Evolutionary conservation across 176 grass and related monocot genomes (phyloP).

Genomic region (Aegilops sharonensis): DNA sequence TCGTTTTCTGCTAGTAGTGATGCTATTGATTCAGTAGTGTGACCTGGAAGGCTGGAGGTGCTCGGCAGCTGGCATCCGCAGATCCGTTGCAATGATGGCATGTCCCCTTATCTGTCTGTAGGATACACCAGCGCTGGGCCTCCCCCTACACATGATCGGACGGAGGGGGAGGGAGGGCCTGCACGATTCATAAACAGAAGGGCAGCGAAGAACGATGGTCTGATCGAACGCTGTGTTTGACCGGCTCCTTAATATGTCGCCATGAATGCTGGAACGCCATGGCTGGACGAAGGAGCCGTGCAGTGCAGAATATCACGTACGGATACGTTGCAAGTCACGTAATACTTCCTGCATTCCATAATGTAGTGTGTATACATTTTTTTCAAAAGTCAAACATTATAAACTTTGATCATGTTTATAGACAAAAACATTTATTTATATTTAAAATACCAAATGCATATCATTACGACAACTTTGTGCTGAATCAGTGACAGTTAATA

Average conservation of each 20-base stretch:
- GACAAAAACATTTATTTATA: too few species aligned
- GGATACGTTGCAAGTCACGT: too few species aligned
- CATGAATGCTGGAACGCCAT: not conserved
- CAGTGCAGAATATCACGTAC: too few species aligned
- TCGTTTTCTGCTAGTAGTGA: not conserved
- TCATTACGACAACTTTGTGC: too few species aligned
- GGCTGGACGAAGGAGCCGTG: not conserved
- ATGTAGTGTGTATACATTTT: too few species aligned
- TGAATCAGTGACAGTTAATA: too few species aligned
- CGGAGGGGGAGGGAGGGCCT: not conserved
- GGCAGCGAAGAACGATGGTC: not conserved
- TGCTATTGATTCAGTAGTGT: not conserved
- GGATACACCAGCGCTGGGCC: not conserved
- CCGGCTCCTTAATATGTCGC: not conserved
- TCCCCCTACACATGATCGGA: not conserved
- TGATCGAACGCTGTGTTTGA: not conserved
- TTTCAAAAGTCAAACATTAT: too few species aligned
- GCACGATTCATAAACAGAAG: not conserved
- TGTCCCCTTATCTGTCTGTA: not conserved
- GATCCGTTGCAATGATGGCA: constrained; percentile 13
- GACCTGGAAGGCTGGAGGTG: not conserved
- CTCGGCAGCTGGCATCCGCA: constrained; percentile 9
- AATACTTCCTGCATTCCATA: too few species aligned
- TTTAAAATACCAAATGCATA: too few species aligned
- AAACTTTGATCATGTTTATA: too few species aligned